These are phyloP conservation scores for Boletus rubroflammeus DNA, from an alignment of 768 basidiomycete genomes.

Conservation along the genomic window DNA sequence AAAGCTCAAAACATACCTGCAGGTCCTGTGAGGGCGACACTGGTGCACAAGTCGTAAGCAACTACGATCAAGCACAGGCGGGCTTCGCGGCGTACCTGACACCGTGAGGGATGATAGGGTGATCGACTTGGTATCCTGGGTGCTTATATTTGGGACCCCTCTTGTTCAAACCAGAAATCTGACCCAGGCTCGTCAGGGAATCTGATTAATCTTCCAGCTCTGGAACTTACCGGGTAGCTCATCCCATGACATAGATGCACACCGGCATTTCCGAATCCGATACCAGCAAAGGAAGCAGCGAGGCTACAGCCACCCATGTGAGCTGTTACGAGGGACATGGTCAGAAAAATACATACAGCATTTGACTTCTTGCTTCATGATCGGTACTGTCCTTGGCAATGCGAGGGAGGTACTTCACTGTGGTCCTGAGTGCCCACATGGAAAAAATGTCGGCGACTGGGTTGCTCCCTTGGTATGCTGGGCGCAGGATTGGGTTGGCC, in stretches of 20 bases:
- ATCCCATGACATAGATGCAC: conserved; percentile 90
- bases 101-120: conserved; percentile 93
- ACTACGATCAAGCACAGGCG: background rate
- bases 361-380: conserved; percentile 79
- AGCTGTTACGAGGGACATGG: background rate
- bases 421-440: conserved; percentile 86
- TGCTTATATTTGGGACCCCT: conserved; percentile 90
- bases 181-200: conserved; percentile 2
- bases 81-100: conserved; percentile 47
- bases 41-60: conserved; percentile 20
- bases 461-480: conserved; percentile 92
- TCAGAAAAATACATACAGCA: conserved; percentile 60
- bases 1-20: conserved; percentile 47
- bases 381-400: conserved; percentile 78
- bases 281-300: conserved; percentile 91
- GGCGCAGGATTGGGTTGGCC: conserved; percentile 82
- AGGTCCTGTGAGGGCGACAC: conserved; percentile 87
- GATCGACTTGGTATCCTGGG: conserved; percentile 79
- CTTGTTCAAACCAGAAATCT: conserved; percentile 95
- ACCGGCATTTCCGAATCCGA: conserved; percentile 92
- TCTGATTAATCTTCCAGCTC: background rate
- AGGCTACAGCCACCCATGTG: conserved; percentile 44
- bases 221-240: conserved; percentile 69
- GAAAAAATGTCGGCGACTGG: conserved; percentile 96
- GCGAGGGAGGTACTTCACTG: conserved; percentile 84